phyloP scores from a whole-genome alignment of 805 yeast species.

The Wickerhamomyces hampshirensis region DNA sequence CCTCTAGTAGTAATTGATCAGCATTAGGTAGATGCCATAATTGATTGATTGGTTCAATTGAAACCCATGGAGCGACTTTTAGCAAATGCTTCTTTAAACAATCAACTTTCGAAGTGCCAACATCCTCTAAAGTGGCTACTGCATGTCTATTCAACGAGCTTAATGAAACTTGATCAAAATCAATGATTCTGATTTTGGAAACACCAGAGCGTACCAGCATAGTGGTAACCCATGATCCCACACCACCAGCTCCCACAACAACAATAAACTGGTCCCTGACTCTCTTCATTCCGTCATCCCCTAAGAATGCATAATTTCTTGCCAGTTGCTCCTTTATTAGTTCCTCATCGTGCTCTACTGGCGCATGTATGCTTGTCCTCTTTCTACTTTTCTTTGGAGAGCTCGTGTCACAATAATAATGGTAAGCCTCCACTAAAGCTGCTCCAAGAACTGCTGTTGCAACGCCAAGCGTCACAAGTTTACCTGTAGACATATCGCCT shows the following conservation, averaged over 20 bases:
- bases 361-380: not conserved
- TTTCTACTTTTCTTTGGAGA: constrained; percentile 5
- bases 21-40: constrained; percentile 71
- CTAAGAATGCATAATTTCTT: constrained; percentile 86
- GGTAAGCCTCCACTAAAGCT: constrained; percentile 26
- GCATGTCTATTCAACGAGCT: constrained; percentile 93
- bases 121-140: constrained; percentile 86
- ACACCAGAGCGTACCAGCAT: constrained; percentile 92
- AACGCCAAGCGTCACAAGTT: constrained; percentile 27
- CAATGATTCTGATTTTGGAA: constrained; percentile 71
- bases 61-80: constrained; percentile 91
- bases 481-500: constrained; percentile 15
- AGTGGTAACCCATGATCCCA: constrained; percentile 93
- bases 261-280: constrained; percentile 70
- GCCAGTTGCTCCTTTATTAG: constrained; percentile 89
- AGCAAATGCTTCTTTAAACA: constrained; percentile 65
- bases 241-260: constrained; percentile 96
- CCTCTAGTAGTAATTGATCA: constrained; percentile 50
- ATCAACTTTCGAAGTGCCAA: constrained; percentile 86
- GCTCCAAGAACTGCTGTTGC: constrained; percentile 28
- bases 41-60: constrained; percentile 70
- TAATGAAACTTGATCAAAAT: constrained; percentile 93
- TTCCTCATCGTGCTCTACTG: constrained; percentile 47
- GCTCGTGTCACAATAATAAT: constrained; percentile 13
- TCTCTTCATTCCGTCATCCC: constrained; percentile 75